Evolutionary conservation across 352 stramenopile genomes (phyloP).

Genomic region (Thalassiosira allenii): DNA sequence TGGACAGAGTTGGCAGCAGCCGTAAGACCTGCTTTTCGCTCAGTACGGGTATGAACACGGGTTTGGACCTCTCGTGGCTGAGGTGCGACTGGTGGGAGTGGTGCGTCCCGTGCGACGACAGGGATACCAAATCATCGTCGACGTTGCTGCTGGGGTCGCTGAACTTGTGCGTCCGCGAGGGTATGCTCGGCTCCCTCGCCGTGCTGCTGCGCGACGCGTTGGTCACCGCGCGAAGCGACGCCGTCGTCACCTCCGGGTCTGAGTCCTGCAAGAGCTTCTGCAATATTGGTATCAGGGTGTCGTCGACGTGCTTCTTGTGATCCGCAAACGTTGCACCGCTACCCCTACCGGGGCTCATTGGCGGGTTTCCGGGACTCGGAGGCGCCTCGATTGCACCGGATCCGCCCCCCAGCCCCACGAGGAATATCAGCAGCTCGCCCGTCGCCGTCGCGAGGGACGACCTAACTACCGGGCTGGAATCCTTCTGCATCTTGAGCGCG

Average conservation of each 20-base stretch:
- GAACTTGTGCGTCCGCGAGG: constrained; percentile 40
- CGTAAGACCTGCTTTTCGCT: constrained; percentile 83
- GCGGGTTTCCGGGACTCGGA: background rate
- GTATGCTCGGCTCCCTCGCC: constrained; percentile 33
- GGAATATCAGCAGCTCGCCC: constrained; percentile 79
- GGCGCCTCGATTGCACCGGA: background rate
- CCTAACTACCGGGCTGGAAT: constrained; percentile 68
- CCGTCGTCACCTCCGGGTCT: constrained; percentile 81
- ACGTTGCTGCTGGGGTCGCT: constrained; percentile 24
- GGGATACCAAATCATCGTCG: constrained; percentile 74
- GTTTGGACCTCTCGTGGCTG: constrained; percentile 67
- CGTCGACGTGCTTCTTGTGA: constrained; percentile 83
- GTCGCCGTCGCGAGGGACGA: constrained; percentile 75
- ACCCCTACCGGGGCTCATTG: constrained; percentile 24
- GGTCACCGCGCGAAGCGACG: constrained; percentile 81
- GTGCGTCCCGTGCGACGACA: constrained; percentile 69
- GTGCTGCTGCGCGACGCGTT: constrained; percentile 77
- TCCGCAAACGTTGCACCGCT: constrained; percentile 24
- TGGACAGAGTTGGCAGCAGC: constrained; percentile 81
- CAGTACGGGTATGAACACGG: constrained; percentile 84
- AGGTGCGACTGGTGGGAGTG: constrained; percentile 66
- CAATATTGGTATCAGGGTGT: constrained; percentile 83
- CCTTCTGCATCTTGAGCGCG: constrained; percentile 78
- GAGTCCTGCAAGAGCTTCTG: constrained; percentile 83
- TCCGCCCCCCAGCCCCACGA: constrained; percentile 73